phyloP scores from a whole-genome alignment of 129 eudicot genomes.

The Centella asiatica region DNA sequence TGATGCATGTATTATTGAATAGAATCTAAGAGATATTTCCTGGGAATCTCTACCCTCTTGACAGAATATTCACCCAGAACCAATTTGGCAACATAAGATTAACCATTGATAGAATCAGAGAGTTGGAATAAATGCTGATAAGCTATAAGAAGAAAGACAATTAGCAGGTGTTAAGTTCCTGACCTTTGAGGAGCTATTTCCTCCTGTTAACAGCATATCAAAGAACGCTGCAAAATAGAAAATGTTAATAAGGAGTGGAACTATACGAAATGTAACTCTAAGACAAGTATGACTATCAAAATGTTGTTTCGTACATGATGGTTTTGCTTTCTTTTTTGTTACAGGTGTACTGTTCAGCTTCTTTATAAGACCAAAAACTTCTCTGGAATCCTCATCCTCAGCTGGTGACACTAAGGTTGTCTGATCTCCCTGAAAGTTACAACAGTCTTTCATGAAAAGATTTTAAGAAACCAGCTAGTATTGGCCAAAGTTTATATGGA shows the following conservation, averaged over 20 bases:
- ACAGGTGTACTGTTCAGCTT: slow-evolving; percentile 52
- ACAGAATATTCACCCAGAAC: neutral
- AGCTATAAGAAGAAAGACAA: neutral
- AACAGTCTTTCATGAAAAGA: neutral
- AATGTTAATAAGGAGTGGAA: slow-evolving; percentile 5
- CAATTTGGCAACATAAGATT: too few relatives aligned
- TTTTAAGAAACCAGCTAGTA: neutral
- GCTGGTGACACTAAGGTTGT: slow-evolving; percentile 40
- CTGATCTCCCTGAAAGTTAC: slow-evolving; percentile 42
- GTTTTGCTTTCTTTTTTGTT: slow-evolving; percentile 46
- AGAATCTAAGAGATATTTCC: too few relatives aligned
- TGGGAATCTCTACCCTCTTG: neutral
- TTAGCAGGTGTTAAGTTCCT: neutral
- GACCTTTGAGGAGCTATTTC: slow-evolving; percentile 60
- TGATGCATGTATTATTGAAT: too few relatives aligned
- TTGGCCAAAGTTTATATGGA: neutral
- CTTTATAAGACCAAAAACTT: slow-evolving; percentile 78
- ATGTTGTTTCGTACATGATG: slow-evolving; percentile 41
- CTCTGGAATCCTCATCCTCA: slow-evolving; percentile 63
- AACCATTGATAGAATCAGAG: neutral
- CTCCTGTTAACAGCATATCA: slow-evolving; percentile 61
- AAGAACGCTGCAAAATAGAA: slow-evolving; percentile 55
- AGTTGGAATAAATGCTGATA: neutral
- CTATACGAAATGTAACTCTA: neutral
- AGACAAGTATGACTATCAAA: neutral